Conservation (phyloP, 2,329 filamentous ascomycete species). For the Aspergillus melleus region DNA sequence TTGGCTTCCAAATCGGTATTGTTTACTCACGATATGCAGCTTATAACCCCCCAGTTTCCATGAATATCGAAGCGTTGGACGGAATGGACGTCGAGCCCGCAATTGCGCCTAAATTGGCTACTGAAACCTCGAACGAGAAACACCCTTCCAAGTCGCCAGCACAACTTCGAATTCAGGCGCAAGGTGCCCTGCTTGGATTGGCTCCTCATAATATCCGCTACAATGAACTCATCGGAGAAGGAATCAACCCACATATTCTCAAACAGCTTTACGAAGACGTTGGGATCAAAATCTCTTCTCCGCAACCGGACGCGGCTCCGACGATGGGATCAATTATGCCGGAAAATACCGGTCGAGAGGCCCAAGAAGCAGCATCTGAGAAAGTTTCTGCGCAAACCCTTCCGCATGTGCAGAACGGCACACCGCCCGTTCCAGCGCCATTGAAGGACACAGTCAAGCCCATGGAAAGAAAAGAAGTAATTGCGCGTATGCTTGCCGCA, state of each 20-base stretch:
- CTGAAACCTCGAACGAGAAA: conserved; percentile 8
- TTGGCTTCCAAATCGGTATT: background rate
- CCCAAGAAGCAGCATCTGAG: background rate
- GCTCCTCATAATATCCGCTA: conserved; percentile 67
- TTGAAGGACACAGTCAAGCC: conserved; percentile 37
- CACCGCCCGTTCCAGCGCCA: conserved; percentile 7
- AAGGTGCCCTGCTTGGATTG: conserved; percentile 66
- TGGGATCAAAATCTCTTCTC: conserved; percentile 51
- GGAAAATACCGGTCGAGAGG: background rate
- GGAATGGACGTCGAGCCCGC: conserved; percentile 9
- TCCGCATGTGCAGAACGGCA: background rate
- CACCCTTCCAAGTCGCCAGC: conserved; percentile 27
- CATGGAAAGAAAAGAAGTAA: conserved; percentile 72
- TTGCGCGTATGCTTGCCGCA: conserved; percentile 72
- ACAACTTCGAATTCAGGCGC: conserved; percentile 53
- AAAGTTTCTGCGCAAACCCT: background rate
- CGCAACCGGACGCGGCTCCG: conserved; percentile 10
- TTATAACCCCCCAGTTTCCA: conserved; percentile 35
- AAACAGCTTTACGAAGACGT: conserved; percentile 67
- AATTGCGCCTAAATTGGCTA: background rate
- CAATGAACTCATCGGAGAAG: conserved; percentile 70
- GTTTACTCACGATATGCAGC: conserved; percentile 29
- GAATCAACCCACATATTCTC: conserved; percentile 65
- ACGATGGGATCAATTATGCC: background rate
- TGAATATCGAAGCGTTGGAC: conserved; percentile 21